phyloP scores from a whole-genome alignment of 441 rosid species.

The Melianthus villosus region DNA sequence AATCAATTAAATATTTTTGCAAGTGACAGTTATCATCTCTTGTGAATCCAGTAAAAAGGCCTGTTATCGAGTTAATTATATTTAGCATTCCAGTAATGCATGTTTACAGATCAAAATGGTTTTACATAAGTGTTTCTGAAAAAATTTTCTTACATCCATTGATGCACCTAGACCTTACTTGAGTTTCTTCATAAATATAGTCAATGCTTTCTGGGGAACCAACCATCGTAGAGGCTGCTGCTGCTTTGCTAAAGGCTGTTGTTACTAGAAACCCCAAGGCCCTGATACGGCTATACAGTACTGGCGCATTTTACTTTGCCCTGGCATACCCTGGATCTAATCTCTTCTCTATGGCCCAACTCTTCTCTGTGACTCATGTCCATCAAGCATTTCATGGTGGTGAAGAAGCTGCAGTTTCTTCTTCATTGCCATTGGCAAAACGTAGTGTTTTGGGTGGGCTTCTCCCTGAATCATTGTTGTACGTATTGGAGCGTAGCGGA shows the following conservation, averaged over 20 bases:
- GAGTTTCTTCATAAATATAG: slow-evolving; percentile 17
- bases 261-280: slow-evolving; percentile 99
- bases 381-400: slow-evolving; percentile 99
- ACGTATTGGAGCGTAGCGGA: slow-evolving; percentile 97
- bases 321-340: slow-evolving; percentile 98
- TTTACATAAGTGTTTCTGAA: not conserved
- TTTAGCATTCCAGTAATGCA: not conserved
- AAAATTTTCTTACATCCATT: not conserved
- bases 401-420: slow-evolving; percentile 97
- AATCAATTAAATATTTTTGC: too few species aligned
- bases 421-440: slow-evolving; percentile 92
- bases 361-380: slow-evolving; percentile 85
- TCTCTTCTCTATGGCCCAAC: slow-evolving; percentile 78
- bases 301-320: slow-evolving; percentile 97
- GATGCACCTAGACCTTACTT: not conserved
- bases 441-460: slow-evolving; percentile 98
- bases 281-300: slow-evolving; percentile 88
- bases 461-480: slow-evolving; percentile 90
- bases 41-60: too few species aligned
- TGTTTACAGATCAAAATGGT: not conserved
- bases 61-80: too few species aligned
- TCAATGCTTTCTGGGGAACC: slow-evolving; percentile 97
- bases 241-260: slow-evolving; percentile 82
- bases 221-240: slow-evolving; percentile 86
- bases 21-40: too few species aligned